phyloP scores from a whole-genome alignment of 2,329 filamentous ascomycete species.

The Trichoderma cornu-damae region DNA sequence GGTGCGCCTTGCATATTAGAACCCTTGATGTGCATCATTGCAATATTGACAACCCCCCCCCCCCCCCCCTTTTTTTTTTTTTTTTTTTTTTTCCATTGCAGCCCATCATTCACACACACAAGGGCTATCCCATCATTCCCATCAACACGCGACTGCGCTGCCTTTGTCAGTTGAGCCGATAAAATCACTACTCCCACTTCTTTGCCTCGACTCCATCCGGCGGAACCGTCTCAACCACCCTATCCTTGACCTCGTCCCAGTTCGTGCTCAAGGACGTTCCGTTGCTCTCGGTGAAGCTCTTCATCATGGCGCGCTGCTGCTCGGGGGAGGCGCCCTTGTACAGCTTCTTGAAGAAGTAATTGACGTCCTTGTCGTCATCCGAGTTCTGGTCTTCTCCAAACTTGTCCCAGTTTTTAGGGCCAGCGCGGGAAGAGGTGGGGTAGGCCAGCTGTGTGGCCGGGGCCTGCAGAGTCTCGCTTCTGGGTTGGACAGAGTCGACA shows the following conservation, averaged over 20 bases:
- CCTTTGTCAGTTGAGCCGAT: not conserved
- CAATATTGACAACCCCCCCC: too few species aligned
- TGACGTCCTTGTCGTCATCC: slow-evolving; percentile 60
- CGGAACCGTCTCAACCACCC: slow-evolving; percentile 65
- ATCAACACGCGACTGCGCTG: too few species aligned
- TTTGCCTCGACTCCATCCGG: slow-evolving; percentile 75
- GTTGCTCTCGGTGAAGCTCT: slow-evolving; percentile 91
- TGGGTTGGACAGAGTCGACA: too few species aligned
- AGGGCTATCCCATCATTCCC: not conserved
- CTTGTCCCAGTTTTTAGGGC: slow-evolving; percentile 90
- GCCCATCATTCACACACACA: not conserved
- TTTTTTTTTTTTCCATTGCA: too few species aligned
- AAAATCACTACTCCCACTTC: slow-evolving; percentile 51
- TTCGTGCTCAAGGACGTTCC: slow-evolving; percentile 89
- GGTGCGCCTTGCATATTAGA: too few species aligned
- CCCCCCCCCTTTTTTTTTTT: too few species aligned
- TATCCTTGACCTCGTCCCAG: slow-evolving; percentile 74
- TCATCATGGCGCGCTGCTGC: slow-evolving; percentile 90
- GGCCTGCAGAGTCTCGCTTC: slow-evolving; percentile 7
- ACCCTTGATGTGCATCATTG: not conserved
- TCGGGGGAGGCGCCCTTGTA: slow-evolving; percentile 74
- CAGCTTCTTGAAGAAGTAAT: slow-evolving; percentile 84
- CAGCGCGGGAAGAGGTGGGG: slow-evolving; percentile 77
- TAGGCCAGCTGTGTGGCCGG: slow-evolving; percentile 52
- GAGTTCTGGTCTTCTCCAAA: slow-evolving; percentile 46